Evolutionary conservation across 257 asterid species (phyloP).

Genomic region (Scutellaria baicalensis): DNA sequence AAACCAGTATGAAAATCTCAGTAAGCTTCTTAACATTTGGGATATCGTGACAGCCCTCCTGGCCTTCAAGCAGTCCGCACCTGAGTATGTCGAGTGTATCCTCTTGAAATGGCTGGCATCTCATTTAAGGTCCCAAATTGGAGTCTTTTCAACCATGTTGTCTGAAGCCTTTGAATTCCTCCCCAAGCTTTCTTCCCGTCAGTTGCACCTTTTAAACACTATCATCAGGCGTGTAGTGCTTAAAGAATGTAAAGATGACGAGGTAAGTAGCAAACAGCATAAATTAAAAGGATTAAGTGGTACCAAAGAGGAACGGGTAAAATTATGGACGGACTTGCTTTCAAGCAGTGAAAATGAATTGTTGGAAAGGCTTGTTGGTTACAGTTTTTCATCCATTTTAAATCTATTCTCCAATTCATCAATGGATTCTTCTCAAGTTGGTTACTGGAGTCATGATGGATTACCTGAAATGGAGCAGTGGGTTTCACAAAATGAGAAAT

Average conservation of each 20-base stretch:
- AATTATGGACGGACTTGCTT: slow-evolving; percentile 56
- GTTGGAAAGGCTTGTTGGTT: slow-evolving; percentile 59
- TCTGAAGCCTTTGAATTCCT: slow-evolving; percentile 33
- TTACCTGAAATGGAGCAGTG: slow-evolving; percentile 72
- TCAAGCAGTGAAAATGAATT: slow-evolving; percentile 64
- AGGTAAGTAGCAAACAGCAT: slow-evolving; percentile 10
- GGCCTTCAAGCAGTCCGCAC: slow-evolving; percentile 61
- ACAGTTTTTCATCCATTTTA: slow-evolving; percentile 37
- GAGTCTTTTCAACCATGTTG: slow-evolving; percentile 23
- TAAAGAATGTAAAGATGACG: slow-evolving; percentile 27
- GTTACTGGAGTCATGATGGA: slow-evolving; percentile 51
- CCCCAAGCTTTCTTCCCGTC: slow-evolving; percentile 54
- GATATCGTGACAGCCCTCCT: slow-evolving; percentile 61
- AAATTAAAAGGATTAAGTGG: slow-evolving; percentile 25
- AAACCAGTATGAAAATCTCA: slow-evolving; percentile 33
- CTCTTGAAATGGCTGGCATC: slow-evolving; percentile 61
- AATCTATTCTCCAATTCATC: slow-evolving; percentile 22
- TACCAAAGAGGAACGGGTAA: slow-evolving; percentile 24
- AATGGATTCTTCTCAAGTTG: slow-evolving; percentile 13
- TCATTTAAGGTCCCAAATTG: slow-evolving; percentile 32
- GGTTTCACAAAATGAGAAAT: slow-evolving; percentile 36
- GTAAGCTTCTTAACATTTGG: slow-evolving; percentile 62
- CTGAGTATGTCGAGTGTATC: slow-evolving; percentile 42
- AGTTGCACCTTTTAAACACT: slow-evolving; percentile 66
- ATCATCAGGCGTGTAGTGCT: slow-evolving; percentile 57